These are phyloP conservation scores for Eucalyptus erythrocorys DNA, from an alignment of 345 rosid species.

Conservation along the genomic window DNA sequence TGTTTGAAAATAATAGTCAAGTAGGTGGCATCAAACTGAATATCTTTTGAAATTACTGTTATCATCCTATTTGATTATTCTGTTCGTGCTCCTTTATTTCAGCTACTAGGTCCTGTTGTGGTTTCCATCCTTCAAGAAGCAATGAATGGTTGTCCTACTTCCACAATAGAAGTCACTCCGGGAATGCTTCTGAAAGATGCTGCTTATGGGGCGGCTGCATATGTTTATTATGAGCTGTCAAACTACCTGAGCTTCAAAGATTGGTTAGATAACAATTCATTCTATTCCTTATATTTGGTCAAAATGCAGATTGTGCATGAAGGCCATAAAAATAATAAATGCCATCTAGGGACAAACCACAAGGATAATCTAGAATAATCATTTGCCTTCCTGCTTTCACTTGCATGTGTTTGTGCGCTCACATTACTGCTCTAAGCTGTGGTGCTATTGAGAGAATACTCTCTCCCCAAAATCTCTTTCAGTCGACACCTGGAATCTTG, in stretches of 20 bases:
- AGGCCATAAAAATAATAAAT: background rate
- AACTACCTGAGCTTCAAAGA: conserved; percentile 88
- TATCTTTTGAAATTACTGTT: background rate
- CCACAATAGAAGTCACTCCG: conserved; percentile 70
- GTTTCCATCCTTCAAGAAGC: conserved; percentile 96
- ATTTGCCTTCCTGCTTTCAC: background rate
- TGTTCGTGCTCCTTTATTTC: conserved; percentile 7
- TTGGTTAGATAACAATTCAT: conserved; percentile 32
- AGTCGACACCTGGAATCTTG: background rate
- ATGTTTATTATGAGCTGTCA: conserved; percentile 96
- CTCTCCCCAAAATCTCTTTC: background rate
- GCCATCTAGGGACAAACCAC: background rate
- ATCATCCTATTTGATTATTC: background rate
- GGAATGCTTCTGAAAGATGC: conserved; percentile 94
- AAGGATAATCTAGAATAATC: background rate
- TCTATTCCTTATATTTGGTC: background rate
- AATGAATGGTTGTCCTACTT: conserved; percentile 79
- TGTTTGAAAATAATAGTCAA: conserved; percentile 93
- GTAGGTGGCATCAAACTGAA: conserved; percentile 38
- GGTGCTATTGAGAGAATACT: background rate
- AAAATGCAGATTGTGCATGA: background rate
- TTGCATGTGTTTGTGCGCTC: background rate
- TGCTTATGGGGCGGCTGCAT: conserved; percentile 96
- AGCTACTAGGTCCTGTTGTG: conserved; percentile 88
- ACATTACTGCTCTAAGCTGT: background rate